Base-by-base conservation (phyloP, 495 filamentous ascomycete species). In the Daldinia decipiens region DNA sequence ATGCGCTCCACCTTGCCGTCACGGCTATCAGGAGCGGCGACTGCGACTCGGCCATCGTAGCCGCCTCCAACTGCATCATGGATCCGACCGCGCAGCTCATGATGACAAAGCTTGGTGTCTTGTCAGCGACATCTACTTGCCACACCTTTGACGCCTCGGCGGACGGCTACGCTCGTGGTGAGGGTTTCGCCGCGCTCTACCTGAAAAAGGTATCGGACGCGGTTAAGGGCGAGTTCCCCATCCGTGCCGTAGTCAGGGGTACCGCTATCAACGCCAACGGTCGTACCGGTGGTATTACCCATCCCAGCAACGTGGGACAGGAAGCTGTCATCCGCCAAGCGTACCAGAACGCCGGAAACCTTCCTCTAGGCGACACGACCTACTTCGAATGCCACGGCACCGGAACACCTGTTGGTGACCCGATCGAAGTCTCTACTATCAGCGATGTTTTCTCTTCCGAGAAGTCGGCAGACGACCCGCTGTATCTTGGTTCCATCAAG, bases 131-230 rank as follows among this genome's bases (percentile, higher is more conserved):
- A 38, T 78, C 78, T 3, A 74, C 68, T n/a, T 79, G 77, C 0
- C 80, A 77, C 36, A 79, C 80, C 0, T 82, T 81, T 43, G 88
- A 90, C 60, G 78, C 80, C 0, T 52, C 68, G 0, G 91, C 89
- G 0, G 81, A 90, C 67, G 91, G 90, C 0, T 93, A 90, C 73
- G 91, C 36, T 0, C 85, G 91, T 4, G 84, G 89, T 8, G 87
- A 86, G 27, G 82, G 91, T 0, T 86, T 76, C 0, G 83, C 76
- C 6, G 82, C 82, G 0, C 31, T 92, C 0, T 78, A 86, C 3
- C 56, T 93, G 11, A 93, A 92, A 70, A 75, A 70, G 8, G 75
- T 89, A 70, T 81, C 29, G 40, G 79, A 85, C 24, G 90, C 86
- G 0, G 52, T 86, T 1, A 11, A 19, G 0, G 78, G 82, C 50